These are phyloP conservation scores for Epichloe amarillans DNA, from an alignment of 2,329 filamentous ascomycete genomes.

Conservation along the genomic window DNA sequence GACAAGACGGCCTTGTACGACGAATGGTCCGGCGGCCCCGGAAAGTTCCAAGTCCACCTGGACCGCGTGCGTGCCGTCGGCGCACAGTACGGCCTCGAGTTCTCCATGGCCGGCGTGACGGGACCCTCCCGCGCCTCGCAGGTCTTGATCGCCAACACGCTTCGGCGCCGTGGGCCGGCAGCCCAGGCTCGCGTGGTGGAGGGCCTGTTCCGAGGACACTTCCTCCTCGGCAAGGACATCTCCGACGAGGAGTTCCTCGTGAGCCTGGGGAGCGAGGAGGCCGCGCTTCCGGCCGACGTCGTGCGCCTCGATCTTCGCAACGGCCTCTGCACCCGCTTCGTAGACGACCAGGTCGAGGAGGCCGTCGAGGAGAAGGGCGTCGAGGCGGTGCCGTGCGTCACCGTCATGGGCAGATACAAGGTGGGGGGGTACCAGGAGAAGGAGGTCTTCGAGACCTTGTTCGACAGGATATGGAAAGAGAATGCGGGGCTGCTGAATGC, in stretches of 20 bases:
- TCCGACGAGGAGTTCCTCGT: slow-evolving; percentile 27
- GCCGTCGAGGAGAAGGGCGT: slow-evolving; percentile 26
- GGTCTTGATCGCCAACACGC: slow-evolving; percentile 31
- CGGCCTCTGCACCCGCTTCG: slow-evolving; percentile 13
- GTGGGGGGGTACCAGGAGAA: slow-evolving; percentile 60
- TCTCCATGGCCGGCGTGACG: slow-evolving; percentile 27
- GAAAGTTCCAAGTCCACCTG: slow-evolving; percentile 15
- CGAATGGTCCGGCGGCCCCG: slow-evolving; percentile 14
- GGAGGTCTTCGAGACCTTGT: slow-evolving; percentile 50
- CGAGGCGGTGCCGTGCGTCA: slow-evolving; percentile 60
- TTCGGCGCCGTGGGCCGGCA: slow-evolving; percentile 15
- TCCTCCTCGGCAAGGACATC: slow-evolving; percentile 28
- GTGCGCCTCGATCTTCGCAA: slow-evolving; percentile 18
- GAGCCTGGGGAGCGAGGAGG: slow-evolving; percentile 17
- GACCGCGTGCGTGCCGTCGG: slow-evolving; percentile 20
- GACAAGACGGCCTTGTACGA: slow-evolving; percentile 25
- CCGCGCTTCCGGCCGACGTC: slow-evolving; percentile 16
- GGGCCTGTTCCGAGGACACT: slow-evolving; percentile 28
- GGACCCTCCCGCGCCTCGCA: slow-evolving; percentile 33
- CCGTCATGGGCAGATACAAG: slow-evolving; percentile 53
- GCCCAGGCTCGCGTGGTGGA: slow-evolving; percentile 28
- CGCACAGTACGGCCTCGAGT: slow-evolving; percentile 22
- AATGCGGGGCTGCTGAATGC: neutral
- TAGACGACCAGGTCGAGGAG: slow-evolving; percentile 19
- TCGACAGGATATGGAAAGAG: slow-evolving; percentile 38